Base-by-base conservation (phyloP, 257 asterid genomes). In the Ehretia macrophylla region DNA sequence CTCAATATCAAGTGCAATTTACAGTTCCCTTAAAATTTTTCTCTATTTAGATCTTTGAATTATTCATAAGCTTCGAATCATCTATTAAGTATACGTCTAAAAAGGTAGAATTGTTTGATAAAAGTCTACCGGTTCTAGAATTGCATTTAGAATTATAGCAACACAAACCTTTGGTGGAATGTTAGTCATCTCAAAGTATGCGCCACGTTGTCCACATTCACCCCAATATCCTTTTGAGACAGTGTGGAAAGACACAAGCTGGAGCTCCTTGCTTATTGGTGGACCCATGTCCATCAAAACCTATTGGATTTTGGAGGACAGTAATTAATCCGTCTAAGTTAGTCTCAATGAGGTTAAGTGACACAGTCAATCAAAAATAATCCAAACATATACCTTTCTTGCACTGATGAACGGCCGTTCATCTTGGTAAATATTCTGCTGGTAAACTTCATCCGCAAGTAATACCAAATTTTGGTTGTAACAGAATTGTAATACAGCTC, bases 151-250 rank as follows among this genome's bases (percentile, higher is more conserved):
- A 56, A 4, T 6, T 14, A 44, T 16, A 55, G 60, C 32, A 51
- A 27, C 39, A 47, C 84, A 68, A 56, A 94, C 99, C 97, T 72
- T 78, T 17, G 93, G 97, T 75, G 92, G 22, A 68, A 94, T 74
- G 69, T 90, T 90, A 60, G 96, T 90, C 99, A 94, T 90, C 86
- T 94, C 96, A 61, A 94, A 94, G 80, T 94, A 94, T 48, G 93
- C 97, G 38, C 99, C 97, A 51, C 99, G 97, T 62, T 94, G 99
- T 60, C 99, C 99, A 73, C 99, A 94, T 77, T 93, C 99, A 54
- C 99, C 97, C 78, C 74, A 93, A 67, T 81, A 87, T 70, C 99
- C 99, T 71, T 93, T 93, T 6, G 99, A 93, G 66, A 93, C 95
- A 0, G 97, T 93, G 87, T 93, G 97, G 64, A 87, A 93, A 4